Evolutionary conservation across 2,329 filamentous ascomycete species (phyloP), one percentile per base, ranked within the genome.

Genomic region (Epichloe gansuensis): DNA sequence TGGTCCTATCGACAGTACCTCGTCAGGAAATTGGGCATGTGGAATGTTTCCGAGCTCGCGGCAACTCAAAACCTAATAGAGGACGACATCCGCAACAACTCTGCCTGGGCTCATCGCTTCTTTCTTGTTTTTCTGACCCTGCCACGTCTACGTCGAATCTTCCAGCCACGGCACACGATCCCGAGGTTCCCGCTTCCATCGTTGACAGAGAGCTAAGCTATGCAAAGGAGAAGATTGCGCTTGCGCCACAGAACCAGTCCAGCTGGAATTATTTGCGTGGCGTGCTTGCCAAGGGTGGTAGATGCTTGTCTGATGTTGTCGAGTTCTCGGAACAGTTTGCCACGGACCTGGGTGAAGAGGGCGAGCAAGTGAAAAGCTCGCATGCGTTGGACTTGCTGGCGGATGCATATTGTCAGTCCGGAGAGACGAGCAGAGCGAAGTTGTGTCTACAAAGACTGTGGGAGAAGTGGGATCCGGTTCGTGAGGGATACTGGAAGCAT

Each of bases 71-170:
- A 70, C 41, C 78, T 95, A 67, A 78, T 98, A 54, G 74, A 81
- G 53, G 74, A 81, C 37, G 93, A 98, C 68, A 82, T 97, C 55
- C 80, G 91, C 63, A 98, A 98, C 72, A 98, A 98, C 69, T 93
- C 87, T 45, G 93, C 91, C 15, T 98, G 93, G 93, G 94, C 91
- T 59, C 91, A 98, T 73, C 84, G 93, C 50, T 97, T 93, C 75
- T 95, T 91, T 67, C 67, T 97, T n/a, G 82, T 91, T 17, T 95
- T 59, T 78, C 79, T 65, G 73, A 77, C 74, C 84, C 75, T 21
- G 72, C 60, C 1, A 61, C 71, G 25, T 70, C 72, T 12, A 81
- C 77, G 0, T 61, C 69, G 4, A 72, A 65, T n/a, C 65, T 67
- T 7, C 71, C 71, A 31, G 73, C 78, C 2, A 79, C 75, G 1